A percentile compares a stretch with the other conserved stretches of the same genome.
These are phyloP conservation scores for Acorus calamus DNA, from an alignment of 106 monocot genomes.

Conservation along the genomic window DNA sequence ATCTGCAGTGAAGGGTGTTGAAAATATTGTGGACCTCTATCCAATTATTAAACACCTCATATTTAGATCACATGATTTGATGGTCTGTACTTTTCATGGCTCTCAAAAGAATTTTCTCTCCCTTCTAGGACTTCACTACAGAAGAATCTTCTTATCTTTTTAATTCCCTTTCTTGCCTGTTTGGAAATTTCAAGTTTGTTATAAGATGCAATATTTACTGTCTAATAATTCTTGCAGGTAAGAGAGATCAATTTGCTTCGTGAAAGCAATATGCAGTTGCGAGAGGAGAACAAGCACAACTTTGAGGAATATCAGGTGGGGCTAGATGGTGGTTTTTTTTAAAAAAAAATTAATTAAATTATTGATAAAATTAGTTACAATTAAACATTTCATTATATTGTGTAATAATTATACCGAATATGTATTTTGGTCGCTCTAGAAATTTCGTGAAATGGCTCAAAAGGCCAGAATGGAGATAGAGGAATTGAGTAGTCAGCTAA, in stretches of 20 bases:
- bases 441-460: slow-evolving; percentile 54
- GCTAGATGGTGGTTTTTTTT: background rate
- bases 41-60: too few species aligned
- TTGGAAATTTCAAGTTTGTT: background rate
- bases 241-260: slow-evolving; percentile 93
- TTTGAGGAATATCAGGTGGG: slow-evolving; percentile 91
- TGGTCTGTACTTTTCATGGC: too few species aligned
- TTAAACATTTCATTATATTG: too few species aligned
- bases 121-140: too few species aligned
- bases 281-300: slow-evolving; percentile 92
- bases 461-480: slow-evolving; percentile 65
- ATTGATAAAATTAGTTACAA: too few species aligned
- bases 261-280: slow-evolving; percentile 89
- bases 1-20: too few species aligned
- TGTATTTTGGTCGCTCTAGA: slow-evolving; percentile 27
- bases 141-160: background rate
- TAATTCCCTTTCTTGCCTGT: background rate
- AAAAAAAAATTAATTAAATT: too few species aligned
- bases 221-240: slow-evolving; percentile 31
- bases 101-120: too few species aligned
- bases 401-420: background rate
- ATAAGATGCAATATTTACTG: background rate
- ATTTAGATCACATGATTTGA: too few species aligned
- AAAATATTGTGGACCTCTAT: too few species aligned
- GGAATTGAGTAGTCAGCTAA: slow-evolving; percentile 27